phyloP scores from a whole-genome alignment of 164 flowering plant species.

The Vitis rotundifolia region DNA sequence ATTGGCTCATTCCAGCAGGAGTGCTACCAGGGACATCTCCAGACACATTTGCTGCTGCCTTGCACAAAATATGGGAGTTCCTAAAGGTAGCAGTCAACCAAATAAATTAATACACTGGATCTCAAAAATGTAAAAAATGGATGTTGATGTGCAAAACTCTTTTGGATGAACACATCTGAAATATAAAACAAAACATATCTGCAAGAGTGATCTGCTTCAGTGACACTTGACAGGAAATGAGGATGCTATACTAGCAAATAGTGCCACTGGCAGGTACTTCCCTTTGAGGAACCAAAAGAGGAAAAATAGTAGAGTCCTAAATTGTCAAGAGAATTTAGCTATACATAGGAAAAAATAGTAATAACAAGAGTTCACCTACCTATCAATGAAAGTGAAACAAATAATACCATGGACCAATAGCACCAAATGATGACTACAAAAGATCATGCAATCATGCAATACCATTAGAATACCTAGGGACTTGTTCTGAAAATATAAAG shows the following conservation, averaged over 20 bases:
- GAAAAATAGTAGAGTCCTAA: no score
- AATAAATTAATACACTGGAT: background rate
- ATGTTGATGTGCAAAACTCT: background rate
- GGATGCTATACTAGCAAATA: background rate
- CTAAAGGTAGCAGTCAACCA: slow-evolving; percentile 30
- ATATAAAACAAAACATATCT: background rate
- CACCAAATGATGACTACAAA: background rate
- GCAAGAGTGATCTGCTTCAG: background rate
- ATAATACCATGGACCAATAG: no score
- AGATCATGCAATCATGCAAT: background rate
- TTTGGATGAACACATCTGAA: background rate
- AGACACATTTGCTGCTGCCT: slow-evolving; percentile 63
- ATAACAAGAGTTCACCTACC: no score
- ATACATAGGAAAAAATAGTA: no score
- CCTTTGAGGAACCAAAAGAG: no score
- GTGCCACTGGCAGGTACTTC: no score
- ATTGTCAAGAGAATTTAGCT: no score
- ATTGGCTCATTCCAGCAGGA: slow-evolving; percentile 53
- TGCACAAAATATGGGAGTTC: slow-evolving; percentile 46
- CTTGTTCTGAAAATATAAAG: no score
- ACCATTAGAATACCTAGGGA: no score
- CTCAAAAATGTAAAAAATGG: background rate
- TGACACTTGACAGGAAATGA: background rate
- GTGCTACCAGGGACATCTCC: slow-evolving; percentile 62
- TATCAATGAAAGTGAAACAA: no score